phyloP scores from a whole-genome alignment of 2,329 filamentous ascomycete genomes.

The Alternaria tenuissima region DNA sequence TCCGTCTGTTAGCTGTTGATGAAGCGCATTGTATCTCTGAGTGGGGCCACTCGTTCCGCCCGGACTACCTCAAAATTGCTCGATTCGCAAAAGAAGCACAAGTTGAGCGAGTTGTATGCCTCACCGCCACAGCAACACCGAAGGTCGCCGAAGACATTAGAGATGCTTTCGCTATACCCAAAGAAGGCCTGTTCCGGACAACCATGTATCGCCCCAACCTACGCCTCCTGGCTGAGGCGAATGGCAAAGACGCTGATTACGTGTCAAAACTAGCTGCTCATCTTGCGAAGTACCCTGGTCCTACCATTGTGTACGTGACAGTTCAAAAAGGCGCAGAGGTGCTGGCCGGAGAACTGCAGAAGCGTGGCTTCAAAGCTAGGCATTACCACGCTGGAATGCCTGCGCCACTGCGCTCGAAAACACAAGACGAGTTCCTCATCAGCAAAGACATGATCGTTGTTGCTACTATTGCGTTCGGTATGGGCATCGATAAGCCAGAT shows the following conservation, averaged over 20 bases:
- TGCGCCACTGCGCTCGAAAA: slow-evolving; percentile 68
- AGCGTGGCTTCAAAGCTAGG: slow-evolving; percentile 72
- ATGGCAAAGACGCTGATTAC: slow-evolving; percentile 72
- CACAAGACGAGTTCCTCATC: slow-evolving; percentile 82
- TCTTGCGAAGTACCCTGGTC: slow-evolving; percentile 60
- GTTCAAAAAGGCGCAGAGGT: slow-evolving; percentile 64
- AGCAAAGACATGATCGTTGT: slow-evolving; percentile 85
- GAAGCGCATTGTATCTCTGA: slow-evolving; percentile 96
- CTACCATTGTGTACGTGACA: slow-evolving; percentile 69
- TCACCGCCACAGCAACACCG: slow-evolving; percentile 92
- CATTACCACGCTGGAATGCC: slow-evolving; percentile 86
- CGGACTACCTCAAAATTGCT: slow-evolving; percentile 82
- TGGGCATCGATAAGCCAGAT: slow-evolving; percentile 97
- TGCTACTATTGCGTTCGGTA: slow-evolving; percentile 96
- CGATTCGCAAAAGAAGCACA: slow-evolving; percentile 81
- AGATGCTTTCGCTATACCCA: slow-evolving; percentile 90
- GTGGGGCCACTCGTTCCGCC: slow-evolving; percentile 97
- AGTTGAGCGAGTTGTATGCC: slow-evolving; percentile 75
- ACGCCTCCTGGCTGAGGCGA: slow-evolving; percentile 64
- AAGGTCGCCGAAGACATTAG: slow-evolving; percentile 75
- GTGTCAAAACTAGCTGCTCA: slow-evolving; percentile 72
- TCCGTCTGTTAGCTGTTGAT: slow-evolving; percentile 90
- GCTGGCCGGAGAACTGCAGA: slow-evolving; percentile 71
- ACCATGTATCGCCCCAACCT: slow-evolving; percentile 68
- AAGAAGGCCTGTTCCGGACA: slow-evolving; percentile 64